These are phyloP conservation scores for Globisporangium heterothallicum DNA, from an alignment of 352 stramenopile genomes.

Conservation along the genomic window DNA sequence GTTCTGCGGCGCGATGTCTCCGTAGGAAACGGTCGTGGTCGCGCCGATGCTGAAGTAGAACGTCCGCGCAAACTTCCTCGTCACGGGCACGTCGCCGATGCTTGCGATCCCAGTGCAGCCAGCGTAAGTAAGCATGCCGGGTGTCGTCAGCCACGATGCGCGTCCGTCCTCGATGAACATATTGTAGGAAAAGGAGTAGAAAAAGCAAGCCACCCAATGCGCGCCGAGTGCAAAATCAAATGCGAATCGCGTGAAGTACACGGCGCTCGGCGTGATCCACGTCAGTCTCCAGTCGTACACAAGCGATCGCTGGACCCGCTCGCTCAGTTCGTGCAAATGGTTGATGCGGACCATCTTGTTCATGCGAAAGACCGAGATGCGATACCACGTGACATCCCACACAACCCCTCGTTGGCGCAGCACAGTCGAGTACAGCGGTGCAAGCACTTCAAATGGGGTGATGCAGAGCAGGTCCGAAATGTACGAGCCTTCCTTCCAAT, in stretches of 20 bases:
- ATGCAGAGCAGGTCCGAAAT: conserved; percentile 23
- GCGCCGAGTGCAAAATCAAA: conserved; percentile 22
- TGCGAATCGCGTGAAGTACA: conserved; percentile 16
- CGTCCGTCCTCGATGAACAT: conserved; percentile 11
- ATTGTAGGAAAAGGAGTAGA: conserved; percentile 18
- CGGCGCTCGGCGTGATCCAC: conserved; percentile 1
- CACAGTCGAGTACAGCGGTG: not conserved
- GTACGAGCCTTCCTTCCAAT: conserved; percentile 26
- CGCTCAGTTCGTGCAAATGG: conserved; percentile 15
- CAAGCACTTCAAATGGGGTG: conserved; percentile 26
- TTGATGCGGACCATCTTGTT: conserved; percentile 19
- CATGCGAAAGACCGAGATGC: conserved; percentile 13
- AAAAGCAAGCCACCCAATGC: conserved; percentile 24
- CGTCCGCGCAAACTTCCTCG: conserved; percentile 23
- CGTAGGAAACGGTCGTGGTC: conserved; percentile 36
- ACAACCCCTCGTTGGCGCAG: not conserved
- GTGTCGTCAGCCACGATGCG: conserved; percentile 15
- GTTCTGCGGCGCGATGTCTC: conserved; percentile 34
- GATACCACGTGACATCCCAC: conserved; percentile 14
- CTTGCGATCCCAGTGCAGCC: conserved; percentile 13
- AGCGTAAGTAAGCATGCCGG: conserved; percentile 25
- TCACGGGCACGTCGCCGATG: conserved; percentile 17
- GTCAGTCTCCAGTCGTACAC: conserved; percentile 17
- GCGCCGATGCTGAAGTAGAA: conserved; percentile 37
- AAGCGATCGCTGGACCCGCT: conserved; percentile 14